phyloP scores from a whole-genome alignment of 2,329 filamentous ascomycete species.

The Diaporthe sp. region DNA sequence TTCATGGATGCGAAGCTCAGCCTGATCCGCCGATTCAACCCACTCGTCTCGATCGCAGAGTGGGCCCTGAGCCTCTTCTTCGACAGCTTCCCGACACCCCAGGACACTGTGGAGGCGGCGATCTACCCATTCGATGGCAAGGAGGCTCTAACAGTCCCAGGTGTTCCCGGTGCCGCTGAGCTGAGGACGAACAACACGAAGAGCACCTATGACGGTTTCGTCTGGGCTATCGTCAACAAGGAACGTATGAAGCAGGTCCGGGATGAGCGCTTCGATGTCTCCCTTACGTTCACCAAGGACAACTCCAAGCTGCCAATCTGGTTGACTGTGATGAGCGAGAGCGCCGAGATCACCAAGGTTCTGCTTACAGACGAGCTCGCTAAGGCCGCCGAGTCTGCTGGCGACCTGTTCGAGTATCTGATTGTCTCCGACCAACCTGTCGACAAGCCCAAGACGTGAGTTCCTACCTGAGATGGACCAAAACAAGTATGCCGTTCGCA shows the following conservation, averaged over 20 bases:
- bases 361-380: slow-evolving; percentile 91
- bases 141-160: slow-evolving; percentile 83
- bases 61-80: slow-evolving; percentile 80
- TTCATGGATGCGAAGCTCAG: slow-evolving; percentile 89
- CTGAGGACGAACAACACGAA: slow-evolving; percentile 70
- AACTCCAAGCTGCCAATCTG: slow-evolving; percentile 89
- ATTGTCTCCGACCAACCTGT: slow-evolving; percentile 91
- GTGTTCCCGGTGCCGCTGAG: slow-evolving; percentile 71
- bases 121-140: slow-evolving; percentile 94
- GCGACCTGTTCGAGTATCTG: slow-evolving; percentile 86
- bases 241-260: slow-evolving; percentile 90
- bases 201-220: slow-evolving; percentile 88
- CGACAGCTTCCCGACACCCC: slow-evolving; percentile 78
- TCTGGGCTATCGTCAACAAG: slow-evolving; percentile 97
- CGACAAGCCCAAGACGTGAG: slow-evolving; percentile 88
- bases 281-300: slow-evolving; percentile 93
- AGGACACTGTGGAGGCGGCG: slow-evolving; percentile 82
- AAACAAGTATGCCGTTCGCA: not conserved
- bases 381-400: slow-evolving; percentile 82
- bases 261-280: slow-evolving; percentile 94
- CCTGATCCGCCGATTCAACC: slow-evolving; percentile 90
- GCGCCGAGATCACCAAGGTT: slow-evolving; percentile 90
- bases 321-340: slow-evolving; percentile 97
- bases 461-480: not conserved
- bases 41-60: slow-evolving; percentile 74